phyloP scores from a whole-genome alignment of 352 stramenopile genomes.

The Pythium brachiatum region DNA sequence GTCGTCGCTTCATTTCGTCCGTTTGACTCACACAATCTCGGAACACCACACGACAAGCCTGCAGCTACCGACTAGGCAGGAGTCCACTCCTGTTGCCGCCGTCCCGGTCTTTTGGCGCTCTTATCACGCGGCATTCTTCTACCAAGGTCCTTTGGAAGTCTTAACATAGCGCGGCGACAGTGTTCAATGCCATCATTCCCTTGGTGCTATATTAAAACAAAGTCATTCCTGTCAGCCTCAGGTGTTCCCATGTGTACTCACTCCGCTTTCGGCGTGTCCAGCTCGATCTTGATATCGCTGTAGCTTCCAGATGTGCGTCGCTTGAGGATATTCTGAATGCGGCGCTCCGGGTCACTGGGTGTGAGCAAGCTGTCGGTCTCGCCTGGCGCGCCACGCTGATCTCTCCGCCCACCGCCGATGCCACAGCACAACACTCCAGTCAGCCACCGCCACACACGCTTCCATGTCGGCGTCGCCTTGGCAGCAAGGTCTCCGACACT shows the following conservation, averaged over 20 bases:
- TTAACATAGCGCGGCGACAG: slow-evolving; percentile 12
- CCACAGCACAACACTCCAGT: slow-evolving; percentile 6
- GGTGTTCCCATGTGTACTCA: not conserved
- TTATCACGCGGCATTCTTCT: not conserved
- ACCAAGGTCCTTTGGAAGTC: not conserved
- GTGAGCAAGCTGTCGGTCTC: slow-evolving; percentile 26
- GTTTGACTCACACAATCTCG: not conserved
- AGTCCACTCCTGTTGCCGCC: too few relatives aligned
- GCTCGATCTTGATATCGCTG: slow-evolving; percentile 68
- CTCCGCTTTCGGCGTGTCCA: slow-evolving; percentile 59
- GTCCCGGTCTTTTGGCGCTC: too few relatives aligned
- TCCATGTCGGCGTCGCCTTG: slow-evolving; percentile 15
- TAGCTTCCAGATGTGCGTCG: slow-evolving; percentile 79
- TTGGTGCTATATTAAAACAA: slow-evolving; percentile 28
- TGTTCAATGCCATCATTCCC: not conserved
- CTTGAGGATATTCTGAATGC: slow-evolving; percentile 63
- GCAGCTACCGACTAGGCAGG: too few relatives aligned
- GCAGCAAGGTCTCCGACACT: slow-evolving; percentile 42
- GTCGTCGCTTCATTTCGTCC: slow-evolving; percentile 17
- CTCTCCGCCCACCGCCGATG: slow-evolving; percentile 23
- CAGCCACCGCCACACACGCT: slow-evolving; percentile 28
- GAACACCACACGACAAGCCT: too few relatives aligned
- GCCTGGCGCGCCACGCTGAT: slow-evolving; percentile 15
- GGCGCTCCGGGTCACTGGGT: slow-evolving; percentile 61
- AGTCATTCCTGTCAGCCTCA: not conserved